These are phyloP conservation scores for Obelidium mucronatum DNA, from an alignment of 192 early-diverging fungal species.

Conservation along the genomic window DNA sequence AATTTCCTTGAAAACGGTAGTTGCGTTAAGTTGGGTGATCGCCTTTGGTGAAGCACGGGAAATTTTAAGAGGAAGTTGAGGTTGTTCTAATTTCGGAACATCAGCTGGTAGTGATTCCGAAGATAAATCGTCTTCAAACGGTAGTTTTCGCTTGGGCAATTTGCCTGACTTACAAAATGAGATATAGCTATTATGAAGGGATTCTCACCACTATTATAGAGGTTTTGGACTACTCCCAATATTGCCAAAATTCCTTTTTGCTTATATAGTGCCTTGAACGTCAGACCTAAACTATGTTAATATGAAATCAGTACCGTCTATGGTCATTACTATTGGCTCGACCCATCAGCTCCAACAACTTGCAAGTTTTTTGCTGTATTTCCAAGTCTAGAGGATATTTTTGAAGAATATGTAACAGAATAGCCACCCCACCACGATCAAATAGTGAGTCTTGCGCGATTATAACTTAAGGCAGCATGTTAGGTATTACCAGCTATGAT, in stretches of 20 bases:
- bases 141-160: too few relatives aligned
- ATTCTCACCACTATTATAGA: not conserved
- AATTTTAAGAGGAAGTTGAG: too few relatives aligned
- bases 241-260: constrained; percentile 18
- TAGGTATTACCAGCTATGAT: not conserved
- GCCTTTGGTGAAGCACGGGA: too few relatives aligned
- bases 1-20: not conserved
- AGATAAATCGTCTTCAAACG: too few relatives aligned
- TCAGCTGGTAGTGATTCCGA: too few relatives aligned
- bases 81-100: too few relatives aligned
- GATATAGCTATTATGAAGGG: too few relatives aligned
- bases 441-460: constrained; percentile 29
- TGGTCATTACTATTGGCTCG: constrained; percentile 4
- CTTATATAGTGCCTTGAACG: constrained; percentile 15
- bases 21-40: too few relatives aligned
- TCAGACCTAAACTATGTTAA: not conserved
- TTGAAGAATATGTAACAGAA: constrained; percentile 19
- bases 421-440: constrained; percentile 31
- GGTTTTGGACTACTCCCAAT: constrained; percentile 1
- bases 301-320: not conserved
- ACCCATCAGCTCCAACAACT: constrained; percentile 26
- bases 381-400: constrained; percentile 10
- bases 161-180: too few relatives aligned
- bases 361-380: constrained; percentile 10
- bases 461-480: not conserved